Percentiles rank a stretch among this genome's conserved stretches.
Conservation (phyloP, 768 basidiomycete species). For the Pilatotrama ljubarskyi region DNA sequence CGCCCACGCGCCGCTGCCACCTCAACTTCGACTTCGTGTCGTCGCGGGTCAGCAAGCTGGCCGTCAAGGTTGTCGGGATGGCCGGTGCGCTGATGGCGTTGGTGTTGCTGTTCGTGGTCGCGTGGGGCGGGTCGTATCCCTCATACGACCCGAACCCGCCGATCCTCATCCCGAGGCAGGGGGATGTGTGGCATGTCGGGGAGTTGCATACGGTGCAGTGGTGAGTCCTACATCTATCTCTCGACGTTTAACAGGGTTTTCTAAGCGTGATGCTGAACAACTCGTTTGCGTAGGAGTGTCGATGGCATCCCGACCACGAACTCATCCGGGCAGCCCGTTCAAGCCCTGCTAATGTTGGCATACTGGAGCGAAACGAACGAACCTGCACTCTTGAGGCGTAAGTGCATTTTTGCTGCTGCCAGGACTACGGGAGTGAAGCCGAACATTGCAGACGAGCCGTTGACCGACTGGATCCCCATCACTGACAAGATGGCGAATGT, state of each 20-base stretch:
- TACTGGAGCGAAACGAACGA: slow-evolving; percentile 5
- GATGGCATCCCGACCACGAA: slow-evolving; percentile 10
- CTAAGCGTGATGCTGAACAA: not conserved
- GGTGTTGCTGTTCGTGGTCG: slow-evolving; percentile 5
- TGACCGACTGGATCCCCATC: slow-evolving; percentile 18
- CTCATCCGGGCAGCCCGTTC: slow-evolving; percentile 3
- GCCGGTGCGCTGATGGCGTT: not conserved
- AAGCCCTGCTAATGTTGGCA: slow-evolving; percentile 6
- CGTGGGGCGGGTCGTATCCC: slow-evolving; percentile 14
- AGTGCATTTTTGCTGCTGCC: not conserved
- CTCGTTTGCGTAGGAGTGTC: not conserved
- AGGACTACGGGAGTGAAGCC: too few species aligned
- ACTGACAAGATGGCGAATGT: slow-evolving; percentile 19
- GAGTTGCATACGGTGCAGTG: slow-evolving; percentile 19
- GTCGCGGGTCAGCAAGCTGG: not conserved
- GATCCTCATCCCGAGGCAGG: slow-evolving; percentile 12
- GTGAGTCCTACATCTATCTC: not conserved
- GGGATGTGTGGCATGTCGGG: slow-evolving; percentile 18
- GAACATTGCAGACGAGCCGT: not conserved
- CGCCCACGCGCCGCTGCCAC: not conserved
- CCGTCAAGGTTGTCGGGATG: not conserved
- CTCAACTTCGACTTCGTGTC: not conserved
- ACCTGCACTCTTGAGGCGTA: slow-evolving; percentile 11
- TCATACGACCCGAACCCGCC: slow-evolving; percentile 4
- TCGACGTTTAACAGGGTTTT: not conserved